These are phyloP conservation scores for Macrocystidia cucumis DNA, from an alignment of 1,284 basidiomycete species.

Conservation along the genomic window DNA sequence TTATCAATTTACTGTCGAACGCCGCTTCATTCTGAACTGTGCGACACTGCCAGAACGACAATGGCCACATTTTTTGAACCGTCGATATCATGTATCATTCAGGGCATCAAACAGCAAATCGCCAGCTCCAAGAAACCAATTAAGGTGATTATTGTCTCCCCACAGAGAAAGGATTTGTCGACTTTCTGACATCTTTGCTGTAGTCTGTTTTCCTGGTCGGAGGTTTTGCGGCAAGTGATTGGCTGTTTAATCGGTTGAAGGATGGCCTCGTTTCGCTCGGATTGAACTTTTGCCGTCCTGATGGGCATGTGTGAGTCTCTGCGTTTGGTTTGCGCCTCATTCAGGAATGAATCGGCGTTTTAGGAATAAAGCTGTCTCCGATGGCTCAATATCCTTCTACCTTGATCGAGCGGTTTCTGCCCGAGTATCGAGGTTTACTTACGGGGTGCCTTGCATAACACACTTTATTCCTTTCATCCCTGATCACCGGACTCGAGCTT, in stretches of 20 bases:
- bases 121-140: conserved; percentile 12
- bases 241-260: conserved; percentile 17
- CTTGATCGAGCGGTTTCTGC: conserved; percentile 40
- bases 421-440: conserved; percentile 35
- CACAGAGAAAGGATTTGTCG: neutral
- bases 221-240: conserved; percentile 12
- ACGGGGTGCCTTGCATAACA: conserved; percentile 26
- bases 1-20: no score
- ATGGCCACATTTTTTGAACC: conserved; percentile 33
- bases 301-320: conserved; percentile 31
- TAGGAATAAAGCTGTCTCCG: conserved; percentile 51
- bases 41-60: no score
- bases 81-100: conserved; percentile 23
- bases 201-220: conserved; percentile 12
- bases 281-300: conserved; percentile 30
- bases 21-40: no score
- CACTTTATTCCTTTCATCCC: conserved; percentile 20
- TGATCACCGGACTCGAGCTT: no score
- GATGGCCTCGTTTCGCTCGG: conserved; percentile 14
- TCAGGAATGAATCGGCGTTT: no score
- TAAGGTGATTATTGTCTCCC: conserved; percentile 7
- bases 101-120: conserved; percentile 23
- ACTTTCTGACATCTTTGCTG: neutral
- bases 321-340: neutral
- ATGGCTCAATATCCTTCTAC: conserved; percentile 46